Base-by-base conservation (phyloP, 1,284 basidiomycete species). In the Heterobasidion parviporum region DNA sequence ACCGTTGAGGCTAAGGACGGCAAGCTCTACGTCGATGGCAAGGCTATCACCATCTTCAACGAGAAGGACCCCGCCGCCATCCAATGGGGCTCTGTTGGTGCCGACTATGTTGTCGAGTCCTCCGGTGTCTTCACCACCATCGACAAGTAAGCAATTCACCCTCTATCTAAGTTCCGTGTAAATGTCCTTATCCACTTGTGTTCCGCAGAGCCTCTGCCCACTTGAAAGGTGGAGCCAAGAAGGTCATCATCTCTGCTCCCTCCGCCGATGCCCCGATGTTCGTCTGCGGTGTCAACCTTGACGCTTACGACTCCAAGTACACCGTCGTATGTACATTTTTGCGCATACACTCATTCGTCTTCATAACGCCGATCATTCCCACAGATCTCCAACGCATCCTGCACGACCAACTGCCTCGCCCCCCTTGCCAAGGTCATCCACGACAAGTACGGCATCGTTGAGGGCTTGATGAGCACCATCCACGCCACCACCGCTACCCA, bases 321-420 rank as follows among this genome's bases (percentile, higher is more conserved):
- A 82, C 83, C 62, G 91, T 98, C 71, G 87, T 87, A 72, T 59
- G 83, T 80, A 60, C 35, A 32, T 56, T 55, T 55, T 51, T 50
- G 55, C 45, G 46, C 50, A 53, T 50, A 52, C 36, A 38, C 36
- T 8, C 12, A 6, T 14, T 10, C 6, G 9, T 18, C 46, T 34
- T 47, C 38, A 36, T 34, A 20, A 36, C 33, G 51, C 53, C 46
- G 55, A 56, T 38, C 45, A 47, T 46, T 52, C 53, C 52, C 3
- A 36, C 65, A 88, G 82, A 90, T 99, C 74, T 99, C 96, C 65
- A 99, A 99, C 77, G 96, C 96, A 38, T 98, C 95, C 48, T 99
- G 96, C 87, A 99, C 96, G 54, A 99, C 96, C 76, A 99, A 99
- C 88, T 97, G 94, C 76, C 85, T 99, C 61, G 97, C 97, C 41